Percentiles rank a stretch among this genome's conserved stretches.
These are phyloP conservation scores for Cardamine resedifolia DNA, from an alignment of 345 rosid genomes.

Conservation along the genomic window DNA sequence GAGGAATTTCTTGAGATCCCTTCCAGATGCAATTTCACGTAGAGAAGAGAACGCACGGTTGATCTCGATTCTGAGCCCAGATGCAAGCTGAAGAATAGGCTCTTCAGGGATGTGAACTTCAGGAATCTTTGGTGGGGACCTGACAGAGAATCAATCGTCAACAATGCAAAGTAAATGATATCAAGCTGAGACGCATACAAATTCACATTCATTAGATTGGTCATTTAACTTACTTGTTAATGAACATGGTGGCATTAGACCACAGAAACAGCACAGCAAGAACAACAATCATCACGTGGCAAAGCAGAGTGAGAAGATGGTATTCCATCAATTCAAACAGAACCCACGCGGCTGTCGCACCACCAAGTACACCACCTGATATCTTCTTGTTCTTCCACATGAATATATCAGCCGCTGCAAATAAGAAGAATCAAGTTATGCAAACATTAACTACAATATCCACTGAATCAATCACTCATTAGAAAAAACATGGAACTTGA, in stretches of 20 bases:
- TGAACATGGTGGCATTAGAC: conserved; percentile 86
- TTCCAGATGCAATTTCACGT: conserved; percentile 90
- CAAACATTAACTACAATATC: background rate
- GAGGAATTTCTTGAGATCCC: conserved; percentile 92
- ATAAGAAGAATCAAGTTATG: background rate
- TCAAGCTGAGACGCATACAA: conserved; percentile 29
- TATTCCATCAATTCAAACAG: conserved; percentile 81
- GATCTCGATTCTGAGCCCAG: conserved; percentile 72
- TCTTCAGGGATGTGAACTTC: conserved; percentile 78
- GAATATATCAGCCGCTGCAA: conserved; percentile 80
- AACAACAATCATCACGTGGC: conserved; percentile 65
- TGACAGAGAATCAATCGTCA: conserved; percentile 36
- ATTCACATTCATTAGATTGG: background rate
- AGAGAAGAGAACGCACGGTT: conserved; percentile 58
- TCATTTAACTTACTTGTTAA: conserved; percentile 66
- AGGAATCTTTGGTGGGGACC: conserved; percentile 77
- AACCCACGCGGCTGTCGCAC: conserved; percentile 79
- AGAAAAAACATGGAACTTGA: conserved; percentile 15
- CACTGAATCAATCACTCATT: background rate
- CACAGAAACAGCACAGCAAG: conserved; percentile 81
- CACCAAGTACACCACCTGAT: conserved; percentile 81
- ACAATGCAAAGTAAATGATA: conserved; percentile 40
- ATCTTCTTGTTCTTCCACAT: conserved; percentile 97
- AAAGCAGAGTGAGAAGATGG: conserved; percentile 73
- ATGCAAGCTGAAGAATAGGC: conserved; percentile 66